Conservation (phyloP, 2,329 filamentous ascomycete species). For the Zasmidium angulare region DNA sequence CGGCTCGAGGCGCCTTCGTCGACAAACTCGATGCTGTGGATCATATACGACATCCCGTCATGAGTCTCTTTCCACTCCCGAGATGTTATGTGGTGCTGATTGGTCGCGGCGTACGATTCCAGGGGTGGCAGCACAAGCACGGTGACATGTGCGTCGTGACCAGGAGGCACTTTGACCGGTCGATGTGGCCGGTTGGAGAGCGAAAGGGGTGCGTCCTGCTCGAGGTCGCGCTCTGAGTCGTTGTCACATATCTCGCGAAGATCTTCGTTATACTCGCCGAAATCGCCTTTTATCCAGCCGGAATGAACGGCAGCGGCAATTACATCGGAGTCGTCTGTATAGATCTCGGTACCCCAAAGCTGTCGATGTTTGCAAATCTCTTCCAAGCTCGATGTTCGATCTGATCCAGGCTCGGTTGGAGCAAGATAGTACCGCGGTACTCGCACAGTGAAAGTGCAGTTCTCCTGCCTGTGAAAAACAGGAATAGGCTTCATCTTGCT, state of each 20-base stretch:
- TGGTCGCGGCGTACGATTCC: constrained; percentile 71
- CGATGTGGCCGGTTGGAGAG: constrained; percentile 42
- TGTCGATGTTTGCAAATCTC: constrained; percentile 79
- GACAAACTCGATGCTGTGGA: constrained; percentile 80
- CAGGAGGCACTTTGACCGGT: constrained; percentile 63
- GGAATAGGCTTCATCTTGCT: constrained; percentile 71
- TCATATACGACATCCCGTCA: constrained; percentile 86
- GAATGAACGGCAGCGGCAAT: constrained; percentile 90
- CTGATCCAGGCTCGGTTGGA: constrained; percentile 13
- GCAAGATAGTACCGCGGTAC: constrained; percentile 75
- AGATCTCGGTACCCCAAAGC: constrained; percentile 91
- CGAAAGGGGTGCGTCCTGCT: constrained; percentile 28
- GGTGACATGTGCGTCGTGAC: constrained; percentile 83
- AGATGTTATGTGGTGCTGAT: constrained; percentile 78
- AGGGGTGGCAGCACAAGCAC: constrained; percentile 78
- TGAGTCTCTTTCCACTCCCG: constrained; percentile 75
- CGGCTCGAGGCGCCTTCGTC: constrained; percentile 63
- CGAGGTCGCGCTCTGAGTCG: constrained; percentile 32
- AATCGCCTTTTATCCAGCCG: constrained; percentile 88
- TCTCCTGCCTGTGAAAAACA: constrained; percentile 73
- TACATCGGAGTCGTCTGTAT: constrained; percentile 93
- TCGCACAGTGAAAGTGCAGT: constrained; percentile 86
- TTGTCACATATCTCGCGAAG: constrained; percentile 36
- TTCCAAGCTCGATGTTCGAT: constrained; percentile 62
- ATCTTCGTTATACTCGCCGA: constrained; percentile 57